Evolutionary conservation across 352 stramenopile genomes (phyloP).

Genomic region (Phytophthora agathidicida): DNA sequence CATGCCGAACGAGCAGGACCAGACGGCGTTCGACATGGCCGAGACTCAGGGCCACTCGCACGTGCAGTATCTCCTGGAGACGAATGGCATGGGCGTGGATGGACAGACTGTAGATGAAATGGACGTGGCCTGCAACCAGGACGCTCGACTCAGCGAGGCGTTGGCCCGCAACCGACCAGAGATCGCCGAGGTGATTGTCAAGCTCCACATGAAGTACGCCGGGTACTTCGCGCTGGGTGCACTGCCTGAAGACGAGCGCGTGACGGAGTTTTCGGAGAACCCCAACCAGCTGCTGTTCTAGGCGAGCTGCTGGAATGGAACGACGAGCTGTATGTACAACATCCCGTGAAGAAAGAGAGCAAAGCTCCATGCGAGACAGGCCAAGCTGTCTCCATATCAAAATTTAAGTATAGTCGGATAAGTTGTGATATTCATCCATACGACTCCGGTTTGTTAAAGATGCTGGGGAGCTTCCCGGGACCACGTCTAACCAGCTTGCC

Average conservation of each 20-base stretch:
- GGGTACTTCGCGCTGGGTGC: constrained; percentile 63
- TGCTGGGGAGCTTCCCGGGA: too few relatives aligned
- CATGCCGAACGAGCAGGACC: constrained; percentile 81
- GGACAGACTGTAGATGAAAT: constrained; percentile 62
- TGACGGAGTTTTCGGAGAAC: constrained; percentile 55
- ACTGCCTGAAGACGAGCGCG: constrained; percentile 58
- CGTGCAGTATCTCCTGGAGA: constrained; percentile 81
- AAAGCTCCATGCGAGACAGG: constrained; percentile 25
- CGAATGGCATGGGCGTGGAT: constrained; percentile 67
- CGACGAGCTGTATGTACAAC: constrained; percentile 25
- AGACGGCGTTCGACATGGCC: constrained; percentile 84
- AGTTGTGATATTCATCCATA: too few relatives aligned
- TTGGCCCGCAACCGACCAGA: constrained; percentile 70
- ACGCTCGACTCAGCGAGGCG: constrained; percentile 64
- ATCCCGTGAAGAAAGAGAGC: constrained; percentile 24
- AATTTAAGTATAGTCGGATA: constrained; percentile 41
- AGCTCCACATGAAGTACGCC: constrained; percentile 82
- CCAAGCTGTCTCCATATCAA: constrained; percentile 33
- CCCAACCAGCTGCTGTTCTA: constrained; percentile 38
- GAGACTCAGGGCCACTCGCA: constrained; percentile 68
- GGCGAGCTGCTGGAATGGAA: constrained; percentile 15
- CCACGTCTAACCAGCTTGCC: too few relatives aligned
- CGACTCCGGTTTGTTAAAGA: too few relatives aligned
- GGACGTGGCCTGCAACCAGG: constrained; percentile 67
- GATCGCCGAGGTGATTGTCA: constrained; percentile 75